Evolutionary conservation across 768 basidiomycete species (phyloP).

Genomic region (Phlebiopsis gigantea): DNA sequence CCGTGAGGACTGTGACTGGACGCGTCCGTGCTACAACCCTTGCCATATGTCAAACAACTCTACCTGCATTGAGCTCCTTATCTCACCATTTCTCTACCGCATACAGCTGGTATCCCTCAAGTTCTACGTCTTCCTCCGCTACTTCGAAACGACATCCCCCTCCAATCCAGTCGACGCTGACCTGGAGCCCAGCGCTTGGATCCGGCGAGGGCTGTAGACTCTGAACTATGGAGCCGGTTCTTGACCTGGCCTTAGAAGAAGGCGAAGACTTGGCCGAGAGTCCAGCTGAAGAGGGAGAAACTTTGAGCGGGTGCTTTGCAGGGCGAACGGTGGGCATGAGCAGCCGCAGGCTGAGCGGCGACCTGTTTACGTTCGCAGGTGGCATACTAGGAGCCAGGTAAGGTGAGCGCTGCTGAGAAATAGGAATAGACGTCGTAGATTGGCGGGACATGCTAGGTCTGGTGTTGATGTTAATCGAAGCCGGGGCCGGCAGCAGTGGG

Average conservation of each 20-base stretch:
- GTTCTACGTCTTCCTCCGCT: constrained; percentile 40
- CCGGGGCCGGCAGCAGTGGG: constrained; percentile 8
- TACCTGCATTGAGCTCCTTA: neutral
- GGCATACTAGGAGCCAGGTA: constrained; percentile 17
- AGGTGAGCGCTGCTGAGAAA: constrained; percentile 10
- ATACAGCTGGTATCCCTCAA: constrained; percentile 73
- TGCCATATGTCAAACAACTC: constrained; percentile 2
- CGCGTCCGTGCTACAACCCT: constrained; percentile 68
- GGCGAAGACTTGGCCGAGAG: constrained; percentile 12
- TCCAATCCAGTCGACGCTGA: constrained; percentile 33
- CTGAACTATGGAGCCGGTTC: constrained; percentile 20
- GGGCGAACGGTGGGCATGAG: constrained; percentile 25
- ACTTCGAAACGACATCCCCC: constrained; percentile 43
- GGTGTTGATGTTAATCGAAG: neutral
- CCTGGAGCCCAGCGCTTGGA: constrained; percentile 11
- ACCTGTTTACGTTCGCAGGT: constrained; percentile 8
- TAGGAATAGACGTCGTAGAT: constrained; percentile 5
- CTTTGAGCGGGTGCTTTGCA: neutral
- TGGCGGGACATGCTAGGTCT: constrained; percentile 13
- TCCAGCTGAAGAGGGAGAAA: constrained; percentile 7
- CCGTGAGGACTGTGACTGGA: constrained; percentile 56
- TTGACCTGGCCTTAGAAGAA: constrained; percentile 16
- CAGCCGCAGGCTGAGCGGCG: constrained; percentile 8
- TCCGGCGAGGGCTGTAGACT: constrained; percentile 15
- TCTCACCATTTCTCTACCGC: constrained; percentile 80